These are phyloP conservation scores for Fistulinella cinereoalba DNA, from an alignment of 1,284 basidiomycete species.

Conservation along the genomic window DNA sequence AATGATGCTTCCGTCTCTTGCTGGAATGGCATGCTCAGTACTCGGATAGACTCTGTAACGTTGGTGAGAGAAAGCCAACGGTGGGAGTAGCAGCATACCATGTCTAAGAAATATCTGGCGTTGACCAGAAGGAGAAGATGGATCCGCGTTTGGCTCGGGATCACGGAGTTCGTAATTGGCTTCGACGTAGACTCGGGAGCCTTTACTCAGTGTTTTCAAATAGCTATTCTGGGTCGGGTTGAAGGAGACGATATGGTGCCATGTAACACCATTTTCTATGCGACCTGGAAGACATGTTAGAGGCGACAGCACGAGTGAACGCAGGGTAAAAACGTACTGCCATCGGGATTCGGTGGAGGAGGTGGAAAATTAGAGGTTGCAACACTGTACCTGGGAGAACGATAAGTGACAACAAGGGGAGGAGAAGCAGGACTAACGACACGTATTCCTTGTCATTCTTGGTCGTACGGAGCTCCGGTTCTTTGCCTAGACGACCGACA, in stretches of 20 bases:
- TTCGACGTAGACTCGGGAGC: slow-evolving; percentile 73
- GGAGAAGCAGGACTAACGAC: slow-evolving; percentile 44
- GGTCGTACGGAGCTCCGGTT: slow-evolving; percentile 66
- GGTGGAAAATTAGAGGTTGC: slow-evolving; percentile 63
- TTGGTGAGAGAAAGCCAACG: slow-evolving; percentile 12
- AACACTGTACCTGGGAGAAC: slow-evolving; percentile 57
- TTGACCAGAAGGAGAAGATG: slow-evolving; percentile 62
- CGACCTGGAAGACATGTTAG: slow-evolving; percentile 43
- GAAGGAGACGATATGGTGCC: slow-evolving; percentile 76
- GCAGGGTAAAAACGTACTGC: slow-evolving; percentile 44
- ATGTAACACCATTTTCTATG: slow-evolving; percentile 54
- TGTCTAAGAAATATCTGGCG: slow-evolving; percentile 77
- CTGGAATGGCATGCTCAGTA: slow-evolving; percentile 23
- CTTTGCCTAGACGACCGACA: slow-evolving; percentile 67
- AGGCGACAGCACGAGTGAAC: background rate
- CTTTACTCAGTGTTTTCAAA: slow-evolving; percentile 62
- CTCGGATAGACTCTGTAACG: slow-evolving; percentile 26
- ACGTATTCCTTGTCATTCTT: slow-evolving; percentile 76
- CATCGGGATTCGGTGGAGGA: slow-evolving; percentile 55
- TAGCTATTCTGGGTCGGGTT: slow-evolving; percentile 53
- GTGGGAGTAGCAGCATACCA: slow-evolving; percentile 42
- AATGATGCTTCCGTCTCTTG: slow-evolving; percentile 21
- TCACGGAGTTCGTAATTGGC: slow-evolving; percentile 72
- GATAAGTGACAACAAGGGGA: slow-evolving; percentile 1
- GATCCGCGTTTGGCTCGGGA: slow-evolving; percentile 59